Evolutionary conservation across 495 filamentous ascomycete species (phyloP).

Genomic region (Annulohypoxylon stygium): DNA sequence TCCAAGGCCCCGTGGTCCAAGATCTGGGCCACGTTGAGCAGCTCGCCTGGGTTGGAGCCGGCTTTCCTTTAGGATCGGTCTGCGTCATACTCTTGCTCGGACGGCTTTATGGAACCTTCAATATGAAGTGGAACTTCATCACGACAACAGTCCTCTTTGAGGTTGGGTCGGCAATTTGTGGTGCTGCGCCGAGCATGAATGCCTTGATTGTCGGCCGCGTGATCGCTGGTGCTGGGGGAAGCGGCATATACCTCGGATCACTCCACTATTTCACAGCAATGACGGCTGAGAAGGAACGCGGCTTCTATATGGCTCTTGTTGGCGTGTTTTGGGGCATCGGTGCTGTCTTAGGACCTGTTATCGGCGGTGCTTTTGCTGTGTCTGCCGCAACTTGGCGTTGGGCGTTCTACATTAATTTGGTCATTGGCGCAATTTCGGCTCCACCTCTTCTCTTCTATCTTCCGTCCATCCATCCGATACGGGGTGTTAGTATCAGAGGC

Average conservation of each 20-base stretch:
- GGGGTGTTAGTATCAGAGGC: not conserved
- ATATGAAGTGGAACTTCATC: conserved; percentile 7
- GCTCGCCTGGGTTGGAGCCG: conserved; percentile 3
- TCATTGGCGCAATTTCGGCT: not conserved
- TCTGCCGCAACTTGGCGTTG: conserved; percentile 63
- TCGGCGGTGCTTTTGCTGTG: conserved; percentile 70
- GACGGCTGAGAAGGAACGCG: not conserved
- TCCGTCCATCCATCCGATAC: not conserved
- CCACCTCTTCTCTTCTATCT: not conserved
- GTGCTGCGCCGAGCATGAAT: conserved; percentile 7
- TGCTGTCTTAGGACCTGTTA: conserved; percentile 64
- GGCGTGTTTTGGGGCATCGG: conserved; percentile 61
- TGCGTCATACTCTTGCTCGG: not conserved
- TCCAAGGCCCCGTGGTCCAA: conserved; percentile 1
- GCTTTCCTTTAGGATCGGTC: not conserved
- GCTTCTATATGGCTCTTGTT: conserved; percentile 49
- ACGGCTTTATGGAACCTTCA: not conserved
- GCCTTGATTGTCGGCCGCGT: conserved; percentile 13
- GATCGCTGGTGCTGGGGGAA: not conserved
- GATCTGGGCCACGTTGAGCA: not conserved
- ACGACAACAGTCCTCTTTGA: not conserved
- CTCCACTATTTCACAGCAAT: not conserved
- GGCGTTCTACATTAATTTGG: conserved; percentile 74
- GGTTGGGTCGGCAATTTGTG: not conserved
- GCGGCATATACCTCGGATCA: conserved; percentile 3